Evolutionary conservation across 2,329 filamentous ascomycete genomes (phyloP).

Genomic region (Geoglossum cookeanum): DNA sequence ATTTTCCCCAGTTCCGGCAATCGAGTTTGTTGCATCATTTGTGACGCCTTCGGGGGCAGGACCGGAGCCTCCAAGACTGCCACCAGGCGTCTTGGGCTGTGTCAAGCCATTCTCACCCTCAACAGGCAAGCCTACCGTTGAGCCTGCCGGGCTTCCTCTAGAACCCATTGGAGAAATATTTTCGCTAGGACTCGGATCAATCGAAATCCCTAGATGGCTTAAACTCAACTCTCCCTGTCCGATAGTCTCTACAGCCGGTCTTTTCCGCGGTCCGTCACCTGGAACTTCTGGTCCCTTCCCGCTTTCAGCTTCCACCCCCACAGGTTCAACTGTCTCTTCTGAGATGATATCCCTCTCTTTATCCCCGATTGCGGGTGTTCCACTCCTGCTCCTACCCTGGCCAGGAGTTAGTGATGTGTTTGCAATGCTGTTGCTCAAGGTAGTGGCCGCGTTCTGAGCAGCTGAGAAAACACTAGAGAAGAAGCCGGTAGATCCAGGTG

Average conservation of each 20-base stretch:
- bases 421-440: conserved; percentile 53
- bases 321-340: conserved; percentile 16
- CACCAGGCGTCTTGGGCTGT: neutral
- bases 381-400: conserved; percentile 26
- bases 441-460: conserved; percentile 76
- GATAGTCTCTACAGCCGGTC: conserved; percentile 70
- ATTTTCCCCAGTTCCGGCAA: neutral
- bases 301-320: conserved; percentile 16
- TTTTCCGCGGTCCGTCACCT: conserved; percentile 15
- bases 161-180: conserved; percentile 23
- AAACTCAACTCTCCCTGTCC: conserved; percentile 78
- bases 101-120: neutral
- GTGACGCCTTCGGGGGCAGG: neutral
- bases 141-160: conserved; percentile 18
- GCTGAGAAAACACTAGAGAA: conserved; percentile 88
- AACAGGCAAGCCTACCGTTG: neutral
- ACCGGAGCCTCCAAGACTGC: neutral
- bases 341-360: neutral
- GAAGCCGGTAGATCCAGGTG: conserved; percentile 40
- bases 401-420: conserved; percentile 37
- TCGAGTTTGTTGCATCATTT: neutral
- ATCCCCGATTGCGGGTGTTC: neutral
- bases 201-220: conserved; percentile 61
- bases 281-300: conserved; percentile 16
- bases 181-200: neutral